phyloP scores from a whole-genome alignment of 2,329 filamentous ascomycete genomes.

The Nemania diffusa region DNA sequence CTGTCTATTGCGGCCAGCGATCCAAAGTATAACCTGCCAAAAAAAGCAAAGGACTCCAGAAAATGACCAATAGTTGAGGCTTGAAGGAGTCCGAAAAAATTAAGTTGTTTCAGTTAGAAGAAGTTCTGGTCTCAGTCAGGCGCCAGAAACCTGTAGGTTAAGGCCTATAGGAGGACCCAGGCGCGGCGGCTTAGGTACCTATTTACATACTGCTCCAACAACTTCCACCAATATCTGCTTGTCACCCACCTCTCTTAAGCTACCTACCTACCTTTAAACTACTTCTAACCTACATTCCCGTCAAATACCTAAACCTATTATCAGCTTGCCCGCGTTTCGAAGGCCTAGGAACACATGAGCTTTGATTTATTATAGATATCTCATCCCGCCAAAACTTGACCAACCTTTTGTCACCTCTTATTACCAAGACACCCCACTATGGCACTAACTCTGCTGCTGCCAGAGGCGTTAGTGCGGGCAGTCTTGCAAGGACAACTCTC shows the following conservation, averaged over 20 bases:
- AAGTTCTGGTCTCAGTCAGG: neutral
- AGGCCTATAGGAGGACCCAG: too few relatives aligned
- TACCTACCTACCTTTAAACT: neutral
- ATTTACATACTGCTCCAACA: too few relatives aligned
- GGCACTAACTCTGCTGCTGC: too few relatives aligned
- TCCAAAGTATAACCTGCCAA: neutral
- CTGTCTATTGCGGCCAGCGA: too few relatives aligned
- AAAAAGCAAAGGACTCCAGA: neutral
- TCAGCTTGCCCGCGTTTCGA: neutral
- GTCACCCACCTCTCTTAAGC: neutral
- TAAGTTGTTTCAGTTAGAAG: conserved; percentile 5
- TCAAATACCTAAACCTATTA: neutral
- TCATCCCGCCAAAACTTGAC: neutral
- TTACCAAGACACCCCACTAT: neutral
- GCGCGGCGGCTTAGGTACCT: neutral
- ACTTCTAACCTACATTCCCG: neutral
- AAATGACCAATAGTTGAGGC: neutral
- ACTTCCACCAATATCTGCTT: neutral
- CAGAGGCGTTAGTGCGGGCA: neutral
- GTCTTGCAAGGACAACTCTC: neutral
- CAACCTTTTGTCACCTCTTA: neutral
- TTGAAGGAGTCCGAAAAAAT: neutral
- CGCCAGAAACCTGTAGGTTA: neutral
- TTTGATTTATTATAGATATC: neutral
- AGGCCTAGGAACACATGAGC: neutral